Base-by-base conservation (phyloP, 2,329 filamentous ascomycete genomes). In the Lasiodiplodia gonubiensis region DNA sequence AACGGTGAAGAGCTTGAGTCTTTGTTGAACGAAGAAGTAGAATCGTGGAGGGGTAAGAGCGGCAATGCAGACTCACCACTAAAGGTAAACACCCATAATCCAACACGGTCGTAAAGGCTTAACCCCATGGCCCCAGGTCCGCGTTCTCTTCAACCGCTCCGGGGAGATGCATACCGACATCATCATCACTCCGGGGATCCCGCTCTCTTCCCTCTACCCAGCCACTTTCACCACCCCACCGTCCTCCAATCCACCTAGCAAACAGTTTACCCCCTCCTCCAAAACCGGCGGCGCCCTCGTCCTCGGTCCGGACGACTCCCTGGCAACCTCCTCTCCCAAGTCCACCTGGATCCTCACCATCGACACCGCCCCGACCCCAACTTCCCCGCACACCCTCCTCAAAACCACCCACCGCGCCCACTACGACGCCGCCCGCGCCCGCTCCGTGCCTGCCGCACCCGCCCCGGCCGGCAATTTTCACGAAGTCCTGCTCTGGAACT, bases 331-430 rank as follows among this genome's bases (percentile, higher is more conserved):
- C 5, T 71, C 73, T 37, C 39, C 57, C 25, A 49, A 30, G 10
- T 4, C 57, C 16, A 25, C 76, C 64, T 89, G 85, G 83, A 74
- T 70, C n/a, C 72, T 90, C 18, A 77, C 80, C 16, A 73, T 90
- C 14, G 89, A 90, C 75, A 79, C 80, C 0, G 68, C 79, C 33
- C 73, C 80, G 3, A 90, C 85, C 0, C 73, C 76, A 0, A 81
- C 84, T 0, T 84, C 84, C 0, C 85, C 88, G n/a, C 91, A 90
- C 74, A 97, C 94, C 0, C 89, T 90, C 68, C 92, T 91, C 81
- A 98, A 99, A 79, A 98, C 94, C 0, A 95, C 92, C 0, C 82
- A 85, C 57, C 88, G 94, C 16, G 80, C 83, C 11, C 83, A 89
- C 75, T 98, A 98, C 77, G 87, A 91, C 54, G 81, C 80, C 2